Conservation (phyloP, 78 protist genomes). For the Chrysochromulina tobinii region DNA sequence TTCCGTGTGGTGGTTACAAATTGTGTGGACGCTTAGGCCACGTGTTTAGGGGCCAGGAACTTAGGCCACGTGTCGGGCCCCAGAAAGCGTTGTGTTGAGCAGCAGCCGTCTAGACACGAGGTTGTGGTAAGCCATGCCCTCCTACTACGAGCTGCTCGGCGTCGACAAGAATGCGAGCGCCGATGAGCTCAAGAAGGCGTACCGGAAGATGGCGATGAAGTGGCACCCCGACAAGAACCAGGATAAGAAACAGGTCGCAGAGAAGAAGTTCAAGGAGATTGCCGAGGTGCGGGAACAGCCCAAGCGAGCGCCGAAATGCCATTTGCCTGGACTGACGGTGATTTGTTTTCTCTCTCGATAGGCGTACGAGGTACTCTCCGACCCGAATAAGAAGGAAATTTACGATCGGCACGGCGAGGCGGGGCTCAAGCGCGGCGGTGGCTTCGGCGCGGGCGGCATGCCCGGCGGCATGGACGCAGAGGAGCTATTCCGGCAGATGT, state of each 20-base stretch:
- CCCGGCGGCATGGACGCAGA: not conserved
- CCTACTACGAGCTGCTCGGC: not conserved
- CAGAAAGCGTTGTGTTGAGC: too few species aligned
- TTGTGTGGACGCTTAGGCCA: too few species aligned
- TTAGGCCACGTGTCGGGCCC: too few species aligned
- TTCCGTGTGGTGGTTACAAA: too few species aligned
- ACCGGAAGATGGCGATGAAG: conserved; percentile 42
- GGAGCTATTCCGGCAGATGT: not conserved
- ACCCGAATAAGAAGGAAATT: conserved; percentile 34
- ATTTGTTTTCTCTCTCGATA: too few species aligned
- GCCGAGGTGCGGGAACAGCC: not conserved
- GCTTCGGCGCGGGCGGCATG: not conserved
- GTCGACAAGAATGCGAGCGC: not conserved
- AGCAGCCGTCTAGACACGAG: too few species aligned
- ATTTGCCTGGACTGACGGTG: too few species aligned
- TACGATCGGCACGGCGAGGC: conserved; percentile 63
- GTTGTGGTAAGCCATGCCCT: too few species aligned
- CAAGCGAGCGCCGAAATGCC: too few species aligned
- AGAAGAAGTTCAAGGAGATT: conserved; percentile 51
- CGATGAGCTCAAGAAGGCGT: too few species aligned
- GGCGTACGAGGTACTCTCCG: conserved; percentile 66
- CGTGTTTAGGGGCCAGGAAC: too few species aligned
- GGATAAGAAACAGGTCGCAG: conserved; percentile 56
- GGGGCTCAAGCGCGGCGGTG: conserved; percentile 34
- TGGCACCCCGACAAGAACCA: conserved; percentile 68